Evolutionary conservation across 768 basidiomycete genomes (phyloP).

Genomic region (Russula brevipes): DNA sequence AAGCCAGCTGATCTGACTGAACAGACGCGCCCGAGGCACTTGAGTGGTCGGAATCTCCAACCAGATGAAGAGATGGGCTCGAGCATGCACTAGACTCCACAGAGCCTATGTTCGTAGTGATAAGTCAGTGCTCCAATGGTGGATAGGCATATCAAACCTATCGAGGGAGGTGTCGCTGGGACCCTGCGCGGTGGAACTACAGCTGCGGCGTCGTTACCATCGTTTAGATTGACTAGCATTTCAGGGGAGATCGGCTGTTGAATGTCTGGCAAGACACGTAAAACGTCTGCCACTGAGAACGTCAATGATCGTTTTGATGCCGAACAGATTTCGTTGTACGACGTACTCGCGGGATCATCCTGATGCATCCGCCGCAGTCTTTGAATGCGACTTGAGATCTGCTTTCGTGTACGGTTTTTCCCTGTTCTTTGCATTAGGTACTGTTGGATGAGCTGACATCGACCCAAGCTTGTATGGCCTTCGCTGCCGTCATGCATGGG

Average conservation of each 20-base stretch:
- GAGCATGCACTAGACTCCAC: constrained; percentile 15
- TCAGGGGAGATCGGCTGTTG: constrained; percentile 3
- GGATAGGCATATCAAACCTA: constrained; percentile 12
- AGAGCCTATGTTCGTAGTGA: not conserved
- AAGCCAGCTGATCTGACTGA: constrained; percentile 4
- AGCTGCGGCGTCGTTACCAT: not conserved
- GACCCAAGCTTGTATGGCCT: constrained; percentile 29
- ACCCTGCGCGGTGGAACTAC: not conserved
- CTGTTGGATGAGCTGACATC: constrained; percentile 39
- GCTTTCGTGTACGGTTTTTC: constrained; percentile 37
- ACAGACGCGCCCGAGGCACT: constrained; percentile 10
- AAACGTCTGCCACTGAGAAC: constrained; percentile 10
- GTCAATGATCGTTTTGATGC: not conserved
- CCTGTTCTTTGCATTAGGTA: constrained; percentile 38
- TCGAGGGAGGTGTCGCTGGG: constrained; percentile 15
- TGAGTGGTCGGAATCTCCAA: constrained; percentile 1
- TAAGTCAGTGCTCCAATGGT: not conserved
- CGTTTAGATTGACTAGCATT: constrained; percentile 8
- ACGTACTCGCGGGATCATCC: constrained; percentile 34
- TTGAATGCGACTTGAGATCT: constrained; percentile 39
- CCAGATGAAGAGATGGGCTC: constrained; percentile 12
- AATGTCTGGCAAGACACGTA: constrained; percentile 16
- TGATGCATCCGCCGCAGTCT: constrained; percentile 35
- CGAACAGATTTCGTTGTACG: not conserved
- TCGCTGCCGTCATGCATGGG: constrained; percentile 7